phyloP scores from a whole-genome alignment of 805 yeast species.

The Saturnispora quitensis region DNA sequence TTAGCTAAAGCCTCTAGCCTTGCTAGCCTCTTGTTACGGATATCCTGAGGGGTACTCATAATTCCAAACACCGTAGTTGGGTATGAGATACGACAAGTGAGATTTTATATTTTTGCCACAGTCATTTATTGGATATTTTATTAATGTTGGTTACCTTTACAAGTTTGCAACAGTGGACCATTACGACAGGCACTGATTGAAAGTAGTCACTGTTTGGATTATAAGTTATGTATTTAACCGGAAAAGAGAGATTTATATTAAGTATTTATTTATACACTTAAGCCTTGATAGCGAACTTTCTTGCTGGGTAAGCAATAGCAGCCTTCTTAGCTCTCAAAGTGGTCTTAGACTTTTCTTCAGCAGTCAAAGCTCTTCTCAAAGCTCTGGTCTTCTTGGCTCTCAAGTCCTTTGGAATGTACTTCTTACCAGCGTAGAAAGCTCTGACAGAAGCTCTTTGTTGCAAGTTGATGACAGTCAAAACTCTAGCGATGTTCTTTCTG shows the following conservation, averaged over 20 bases:
- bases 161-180: too few species aligned
- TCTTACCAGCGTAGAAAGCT: conserved; percentile 91
- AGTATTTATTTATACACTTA: conserved; percentile 32
- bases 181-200: too few species aligned
- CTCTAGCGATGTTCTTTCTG: conserved; percentile 98
- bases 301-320: conserved; percentile 94
- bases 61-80: not conserved
- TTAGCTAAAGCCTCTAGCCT: conserved; percentile 25
- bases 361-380: conserved; percentile 92
- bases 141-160: not conserved
- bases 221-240: conserved; percentile 11
- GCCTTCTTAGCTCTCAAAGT: conserved; percentile 90
- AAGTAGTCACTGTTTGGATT: not conserved
- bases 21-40: conserved; percentile 42
- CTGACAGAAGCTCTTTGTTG: conserved; percentile 93
- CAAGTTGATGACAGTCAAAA: conserved; percentile 92
- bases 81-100: not conserved
- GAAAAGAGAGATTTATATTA: conserved; percentile 2
- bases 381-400: conserved; percentile 99
- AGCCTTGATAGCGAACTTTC: conserved; percentile 98
- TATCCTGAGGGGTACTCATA: conserved; percentile 19
- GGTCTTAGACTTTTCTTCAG: conserved; percentile 68
- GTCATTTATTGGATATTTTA: not conserved
- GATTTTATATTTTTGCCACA: conserved; percentile 1
- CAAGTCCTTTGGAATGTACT: conserved; percentile 95